phyloP scores from a whole-genome alignment of 495 filamentous ascomycete species.

The Penicillium ochrochloron region DNA sequence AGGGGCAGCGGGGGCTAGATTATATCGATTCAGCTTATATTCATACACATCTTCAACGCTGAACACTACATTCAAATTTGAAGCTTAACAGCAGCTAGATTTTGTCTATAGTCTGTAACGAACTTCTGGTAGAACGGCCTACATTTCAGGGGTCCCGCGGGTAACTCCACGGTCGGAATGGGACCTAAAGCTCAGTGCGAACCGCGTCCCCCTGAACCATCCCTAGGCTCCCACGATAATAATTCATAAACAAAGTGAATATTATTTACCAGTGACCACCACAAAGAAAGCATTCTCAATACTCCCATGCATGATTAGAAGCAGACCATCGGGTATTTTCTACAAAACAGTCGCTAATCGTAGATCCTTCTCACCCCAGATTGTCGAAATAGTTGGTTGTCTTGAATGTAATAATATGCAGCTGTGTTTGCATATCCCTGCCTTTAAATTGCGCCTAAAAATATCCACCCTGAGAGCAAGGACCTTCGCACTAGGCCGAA shows the following conservation, averaged over 20 bases:
- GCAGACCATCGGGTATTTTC: background rate
- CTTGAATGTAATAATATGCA: background rate
- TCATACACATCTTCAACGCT: background rate
- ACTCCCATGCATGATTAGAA: background rate
- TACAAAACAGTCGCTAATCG: background rate
- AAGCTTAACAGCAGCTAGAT: background rate
- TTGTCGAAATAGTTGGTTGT: background rate
- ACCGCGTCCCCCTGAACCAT: background rate
- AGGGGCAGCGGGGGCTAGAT: background rate
- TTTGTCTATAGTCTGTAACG: background rate
- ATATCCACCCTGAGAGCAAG: background rate
- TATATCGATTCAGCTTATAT: background rate
- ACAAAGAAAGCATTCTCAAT: background rate
- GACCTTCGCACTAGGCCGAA: background rate
- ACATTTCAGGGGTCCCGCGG: constrained; percentile 4
- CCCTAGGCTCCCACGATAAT: constrained; percentile 2
- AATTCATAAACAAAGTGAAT: background rate
- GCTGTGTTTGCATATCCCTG: constrained; percentile 6
- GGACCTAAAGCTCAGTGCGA: constrained; percentile 2
- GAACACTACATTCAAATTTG: background rate
- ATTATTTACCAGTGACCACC: background rate
- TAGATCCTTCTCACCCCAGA: background rate
- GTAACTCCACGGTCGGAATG: constrained; percentile 16
- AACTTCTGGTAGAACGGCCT: background rate
- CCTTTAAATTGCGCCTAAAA: background rate